Base-by-base conservation (phyloP, 768 basidiomycete species). In the Termitomyces sp. region DNA sequence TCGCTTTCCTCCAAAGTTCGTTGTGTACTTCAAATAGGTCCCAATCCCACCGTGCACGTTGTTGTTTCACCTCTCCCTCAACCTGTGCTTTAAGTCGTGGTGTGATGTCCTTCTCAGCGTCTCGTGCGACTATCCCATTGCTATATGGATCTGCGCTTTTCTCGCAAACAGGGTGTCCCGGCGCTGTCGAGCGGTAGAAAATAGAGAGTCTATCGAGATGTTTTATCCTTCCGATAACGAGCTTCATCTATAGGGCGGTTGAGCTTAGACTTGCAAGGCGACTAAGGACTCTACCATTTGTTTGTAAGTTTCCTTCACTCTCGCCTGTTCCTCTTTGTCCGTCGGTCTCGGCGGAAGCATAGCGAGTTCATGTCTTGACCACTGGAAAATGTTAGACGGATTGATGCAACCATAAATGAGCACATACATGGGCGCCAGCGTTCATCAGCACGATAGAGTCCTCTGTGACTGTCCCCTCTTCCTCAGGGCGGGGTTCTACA, bases 401-500 rank as follows among this genome's bases (percentile, higher is more conserved):
- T 24, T 16, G 42, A 52, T 22, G 16, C 20, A 49, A 33, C 2
- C 36, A 16, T 6, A 15, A 22, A 41, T 3, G 36, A 12, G 31
- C 20, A 59, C 64, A 18, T 61, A 69, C 69, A 57, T 68, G 65
- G 37, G 65, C 65, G 16, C 70, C 70, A 13, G 68, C 65, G 50
- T 71, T 71, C 59, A 70, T 62, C 33, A 71, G 24, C 31, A 71
- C 55, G n/a, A 71, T 53, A 10, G 69, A 68, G 51, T 71, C 69
- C 46, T 69, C 69, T 16, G 63, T 64, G 15, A 69, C 65, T 12
- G 63, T 44, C 0, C 58, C 60, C 41, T 65, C 65, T 47, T 70
- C 70, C 15, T 65, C 68, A 34, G 56, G 53, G 33, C 65, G 31
- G 2, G 64, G 60, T 48, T 41, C 48, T 2, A 64, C 60, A 2